Conservation (phyloP, 139 green algal genomes). For the Tetraselmis chui region DNA sequence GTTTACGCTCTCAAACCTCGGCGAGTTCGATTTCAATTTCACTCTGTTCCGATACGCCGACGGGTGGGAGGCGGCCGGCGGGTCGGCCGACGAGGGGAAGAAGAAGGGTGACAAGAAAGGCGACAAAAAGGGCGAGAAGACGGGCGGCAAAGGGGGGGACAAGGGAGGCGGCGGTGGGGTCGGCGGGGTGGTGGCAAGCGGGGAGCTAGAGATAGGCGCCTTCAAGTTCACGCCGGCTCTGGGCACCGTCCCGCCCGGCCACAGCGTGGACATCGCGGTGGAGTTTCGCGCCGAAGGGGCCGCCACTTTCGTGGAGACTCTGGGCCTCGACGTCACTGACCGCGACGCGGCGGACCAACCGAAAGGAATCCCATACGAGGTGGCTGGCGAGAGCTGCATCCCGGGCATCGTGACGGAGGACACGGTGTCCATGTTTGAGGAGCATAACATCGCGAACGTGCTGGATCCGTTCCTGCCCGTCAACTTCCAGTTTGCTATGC, state of each 20-base stretch:
- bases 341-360: slow-evolving; percentile 45
- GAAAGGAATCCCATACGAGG: slow-evolving; percentile 56
- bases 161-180: neutral
- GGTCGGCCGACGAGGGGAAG: slow-evolving; percentile 7
- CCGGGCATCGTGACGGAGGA: slow-evolving; percentile 57
- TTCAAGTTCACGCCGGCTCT: slow-evolving; percentile 51
- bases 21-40: slow-evolving; percentile 62
- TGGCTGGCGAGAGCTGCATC: slow-evolving; percentile 68
- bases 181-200: neutral
- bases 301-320: slow-evolving; percentile 23
- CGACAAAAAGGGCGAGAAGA: neutral
- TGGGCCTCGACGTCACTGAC: slow-evolving; percentile 53
- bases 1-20: slow-evolving; percentile 62
- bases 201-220: slow-evolving; percentile 35
- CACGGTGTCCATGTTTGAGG: slow-evolving; percentile 71
- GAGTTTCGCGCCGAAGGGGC: slow-evolving; percentile 50
- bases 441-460: slow-evolving; percentile 51
- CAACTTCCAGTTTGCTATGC: slow-evolving; percentile 43
- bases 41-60: slow-evolving; percentile 33
- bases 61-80: neutral
- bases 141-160: neutral
- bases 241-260: slow-evolving; percentile 38
- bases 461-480: slow-evolving; percentile 53
- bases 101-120: neutral
- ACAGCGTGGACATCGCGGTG: slow-evolving; percentile 40